A percentile compares a stretch with the other conserved stretches of the same genome.
Evolutionary conservation across 768 basidiomycete genomes (phyloP).

Genomic region (Harrya chromipes): DNA sequence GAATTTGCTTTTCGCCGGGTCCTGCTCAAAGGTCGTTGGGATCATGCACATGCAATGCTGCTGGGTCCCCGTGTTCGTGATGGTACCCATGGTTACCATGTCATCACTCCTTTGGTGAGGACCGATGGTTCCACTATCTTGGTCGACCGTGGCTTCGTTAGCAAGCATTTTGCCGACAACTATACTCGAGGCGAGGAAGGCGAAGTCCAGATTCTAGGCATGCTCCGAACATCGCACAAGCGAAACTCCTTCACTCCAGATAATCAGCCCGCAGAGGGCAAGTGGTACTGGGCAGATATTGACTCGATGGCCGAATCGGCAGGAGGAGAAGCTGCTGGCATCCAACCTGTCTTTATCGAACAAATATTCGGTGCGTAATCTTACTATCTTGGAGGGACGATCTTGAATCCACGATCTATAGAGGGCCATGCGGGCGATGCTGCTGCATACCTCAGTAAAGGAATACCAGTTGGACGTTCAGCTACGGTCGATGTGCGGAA

Average conservation of each 20-base stretch:
- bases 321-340: constrained; percentile 65
- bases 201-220: constrained; percentile 76
- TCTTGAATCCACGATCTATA: constrained; percentile 32
- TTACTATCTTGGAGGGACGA: background rate
- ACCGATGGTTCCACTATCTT: constrained; percentile 80
- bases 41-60: constrained; percentile 73
- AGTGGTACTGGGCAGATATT: constrained; percentile 94
- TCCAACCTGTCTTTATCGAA: constrained; percentile 90
- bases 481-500: constrained; percentile 88
- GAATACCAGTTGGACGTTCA: constrained; percentile 81
- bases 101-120: constrained; percentile 84
- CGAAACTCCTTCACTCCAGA: constrained; percentile 86
- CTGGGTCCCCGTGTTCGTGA: constrained; percentile 86
- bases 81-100: constrained; percentile 81
- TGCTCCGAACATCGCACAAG: constrained; percentile 75
- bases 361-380: constrained; percentile 76
- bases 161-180: constrained; percentile 49
- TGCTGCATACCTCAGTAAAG: constrained; percentile 53
- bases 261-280: constrained; percentile 72
- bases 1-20: constrained; percentile 92
- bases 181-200: constrained; percentile 40
- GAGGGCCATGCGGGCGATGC: constrained; percentile 85
- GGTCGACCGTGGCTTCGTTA: constrained; percentile 90
- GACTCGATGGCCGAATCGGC: constrained; percentile 73
- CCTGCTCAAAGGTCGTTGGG: constrained; percentile 71